These are phyloP conservation scores for Clonostachys rhizophaga DNA, from an alignment of 2,329 filamentous ascomycete genomes.

Conservation along the genomic window DNA sequence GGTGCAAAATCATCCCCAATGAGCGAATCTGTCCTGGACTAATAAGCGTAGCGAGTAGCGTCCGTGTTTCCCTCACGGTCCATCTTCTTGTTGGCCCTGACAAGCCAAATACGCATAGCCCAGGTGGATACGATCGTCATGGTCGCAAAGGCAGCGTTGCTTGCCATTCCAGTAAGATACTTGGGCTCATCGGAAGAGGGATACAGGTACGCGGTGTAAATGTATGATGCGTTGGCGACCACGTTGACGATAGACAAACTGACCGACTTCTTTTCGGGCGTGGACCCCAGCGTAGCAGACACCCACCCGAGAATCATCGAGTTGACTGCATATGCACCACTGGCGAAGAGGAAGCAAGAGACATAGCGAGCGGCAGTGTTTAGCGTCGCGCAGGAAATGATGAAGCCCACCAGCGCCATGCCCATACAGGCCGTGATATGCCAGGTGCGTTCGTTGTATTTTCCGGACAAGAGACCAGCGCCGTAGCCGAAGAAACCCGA, in stretches of 20 bases:
- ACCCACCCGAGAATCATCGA: slow-evolving; percentile 37
- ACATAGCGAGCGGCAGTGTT: slow-evolving; percentile 29
- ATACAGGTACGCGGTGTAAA: slow-evolving; percentile 12
- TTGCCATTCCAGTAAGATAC: slow-evolving; percentile 23
- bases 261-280: slow-evolving; percentile 35
- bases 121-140: slow-evolving; percentile 27
- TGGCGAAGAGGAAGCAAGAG: slow-evolving; percentile 25
- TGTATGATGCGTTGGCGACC: slow-evolving; percentile 6
- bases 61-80: not conserved
- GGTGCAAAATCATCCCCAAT: no score
- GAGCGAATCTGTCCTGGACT: not conserved
- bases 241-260: slow-evolving; percentile 7
- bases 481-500: slow-evolving; percentile 11
- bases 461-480: slow-evolving; percentile 22
- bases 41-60: slow-evolving; percentile 9
- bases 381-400: slow-evolving; percentile 26
- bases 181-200: slow-evolving; percentile 6
- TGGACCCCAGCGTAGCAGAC: slow-evolving; percentile 30
- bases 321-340: slow-evolving; percentile 30
- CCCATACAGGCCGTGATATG: slow-evolving; percentile 45
- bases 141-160: slow-evolving; percentile 24
- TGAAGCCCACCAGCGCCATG: slow-evolving; percentile 35
- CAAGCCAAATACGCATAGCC: slow-evolving; percentile 25
- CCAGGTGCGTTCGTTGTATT: slow-evolving; percentile 35
- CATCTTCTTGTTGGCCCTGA: slow-evolving; percentile 25